These are phyloP conservation scores for Termitomyces titanicus DNA, from an alignment of 768 basidiomycete genomes.

Conservation along the genomic window DNA sequence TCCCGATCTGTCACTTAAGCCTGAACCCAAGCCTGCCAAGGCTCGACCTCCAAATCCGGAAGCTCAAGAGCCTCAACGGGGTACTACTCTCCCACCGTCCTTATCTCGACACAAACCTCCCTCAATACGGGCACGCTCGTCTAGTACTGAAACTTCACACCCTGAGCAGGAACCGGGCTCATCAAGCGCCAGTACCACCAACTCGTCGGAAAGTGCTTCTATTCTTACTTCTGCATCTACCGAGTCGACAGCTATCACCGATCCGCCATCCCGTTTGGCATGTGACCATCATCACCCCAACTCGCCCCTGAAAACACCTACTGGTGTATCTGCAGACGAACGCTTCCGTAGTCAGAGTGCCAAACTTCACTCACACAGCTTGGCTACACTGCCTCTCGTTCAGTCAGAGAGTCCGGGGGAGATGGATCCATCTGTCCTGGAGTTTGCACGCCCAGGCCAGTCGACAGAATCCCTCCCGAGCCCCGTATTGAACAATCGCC, in stretches of 20 bases:
- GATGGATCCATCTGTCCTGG: slow-evolving; percentile 73
- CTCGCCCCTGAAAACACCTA: slow-evolving; percentile 24
- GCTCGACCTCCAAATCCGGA: slow-evolving; percentile 10
- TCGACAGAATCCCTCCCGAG: slow-evolving; percentile 69
- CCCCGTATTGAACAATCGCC: slow-evolving; percentile 21
- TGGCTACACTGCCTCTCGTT: slow-evolving; percentile 32
- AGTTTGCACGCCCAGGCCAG: slow-evolving; percentile 70
- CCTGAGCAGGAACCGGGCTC: slow-evolving; percentile 27
- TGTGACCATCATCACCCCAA: slow-evolving; percentile 22
- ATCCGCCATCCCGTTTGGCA: slow-evolving; percentile 43
- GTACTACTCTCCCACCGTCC: slow-evolving; percentile 32
- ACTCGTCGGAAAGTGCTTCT: slow-evolving; percentile 42
- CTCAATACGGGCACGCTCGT: slow-evolving; percentile 28
- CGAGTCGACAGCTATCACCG: slow-evolving; percentile 44
- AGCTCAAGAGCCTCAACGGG: slow-evolving; percentile 24
- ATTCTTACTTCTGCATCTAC: slow-evolving; percentile 42
- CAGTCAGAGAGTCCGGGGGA: slow-evolving; percentile 44
- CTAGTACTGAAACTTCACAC: slow-evolving; percentile 27
- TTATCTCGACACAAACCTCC: slow-evolving; percentile 20
- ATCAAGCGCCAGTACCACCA: slow-evolving; percentile 29
- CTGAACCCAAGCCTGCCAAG: slow-evolving; percentile 32
- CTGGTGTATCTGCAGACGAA: slow-evolving; percentile 18
- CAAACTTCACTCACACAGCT: slow-evolving; percentile 25
- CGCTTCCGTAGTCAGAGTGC: slow-evolving; percentile 16
- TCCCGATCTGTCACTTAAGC: slow-evolving; percentile 69